Conservation (phyloP, 2,329 filamentous ascomycete species). For the Neonectria faginata region DNA sequence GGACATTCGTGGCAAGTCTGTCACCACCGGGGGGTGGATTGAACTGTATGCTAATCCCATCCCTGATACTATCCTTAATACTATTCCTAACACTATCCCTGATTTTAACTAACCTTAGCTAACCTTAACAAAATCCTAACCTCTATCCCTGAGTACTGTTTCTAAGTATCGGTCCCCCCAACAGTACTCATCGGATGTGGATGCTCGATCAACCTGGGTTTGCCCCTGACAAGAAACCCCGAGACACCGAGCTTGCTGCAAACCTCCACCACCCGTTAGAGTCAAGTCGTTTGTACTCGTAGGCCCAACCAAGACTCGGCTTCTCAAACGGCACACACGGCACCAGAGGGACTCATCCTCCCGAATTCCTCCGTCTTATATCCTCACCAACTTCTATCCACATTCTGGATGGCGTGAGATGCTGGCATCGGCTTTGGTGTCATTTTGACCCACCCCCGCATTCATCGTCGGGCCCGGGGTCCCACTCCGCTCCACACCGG, state of each 20-base stretch:
- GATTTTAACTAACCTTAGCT: too few relatives aligned
- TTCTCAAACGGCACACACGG: neutral
- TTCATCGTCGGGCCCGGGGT: constrained; percentile 1
- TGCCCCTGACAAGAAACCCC: neutral
- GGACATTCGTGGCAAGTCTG: too few relatives aligned
- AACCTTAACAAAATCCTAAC: too few relatives aligned
- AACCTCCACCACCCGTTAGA: neutral
- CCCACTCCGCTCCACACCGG: constrained; percentile 9
- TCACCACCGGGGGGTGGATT: too few relatives aligned
- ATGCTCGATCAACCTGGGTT: neutral
- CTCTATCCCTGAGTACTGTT: too few relatives aligned
- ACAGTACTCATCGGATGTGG: neutral
- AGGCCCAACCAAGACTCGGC: neutral
- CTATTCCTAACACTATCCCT: too few relatives aligned
- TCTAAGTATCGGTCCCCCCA: too few relatives aligned
- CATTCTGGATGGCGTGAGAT: neutral
- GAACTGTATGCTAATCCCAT: too few relatives aligned
- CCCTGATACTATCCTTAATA: too few relatives aligned
- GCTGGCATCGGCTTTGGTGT: neutral
- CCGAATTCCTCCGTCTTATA: neutral
- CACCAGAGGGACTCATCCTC: too few relatives aligned
- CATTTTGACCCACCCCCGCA: constrained; percentile 7
- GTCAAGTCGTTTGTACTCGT: too few relatives aligned
- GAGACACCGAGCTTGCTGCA: neutral
- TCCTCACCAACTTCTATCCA: neutral